Evolutionary conservation across 192 early-diverging fungal species (phyloP), one percentile per base, ranked within the genome.

Genomic region (Pilobolus umbonatus): DNA sequence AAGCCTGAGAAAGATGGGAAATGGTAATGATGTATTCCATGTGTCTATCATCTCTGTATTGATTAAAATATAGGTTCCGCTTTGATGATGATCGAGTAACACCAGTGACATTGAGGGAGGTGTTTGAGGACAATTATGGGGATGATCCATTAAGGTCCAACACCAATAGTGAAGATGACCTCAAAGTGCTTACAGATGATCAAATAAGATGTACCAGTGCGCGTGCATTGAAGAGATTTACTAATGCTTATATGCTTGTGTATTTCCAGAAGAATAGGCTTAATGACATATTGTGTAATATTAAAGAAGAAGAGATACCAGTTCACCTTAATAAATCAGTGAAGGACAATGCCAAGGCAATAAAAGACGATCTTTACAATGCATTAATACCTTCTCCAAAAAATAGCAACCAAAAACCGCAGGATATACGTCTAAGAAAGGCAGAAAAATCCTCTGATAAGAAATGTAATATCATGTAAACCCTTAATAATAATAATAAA

Each of bases 161-260:
- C 32, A 67, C 19, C 14, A 26, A 31, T 24, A 44, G 22, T 47
- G 30, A 31, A n/a, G 39, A 25, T 22, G 39, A 11, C 1, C 17
- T 29, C 21, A 51, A 28, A n/a, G 19, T 0, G 2, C 4, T 51
- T 19, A 40, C 26, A 4, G 56, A 46, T 31, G 43, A 26, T 2
- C 25, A 58, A 7, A 26, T 46, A 14, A 21, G 56, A 19, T 26
- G 25, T 15, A 44, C n/a, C 17, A 58, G 45, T 47, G 57, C 32
- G 4, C 17, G 31, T 3, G 26, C 67, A 32, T 26, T 74, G 52
- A 96, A 91, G 67, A 86, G 91, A 24, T 95, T 90, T 63, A 93
- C 91, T 5, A 99, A 98, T 61, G 97, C 97, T 10, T 99, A 99
- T 80, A 97, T 99, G 95, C 77, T 99, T 68, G 94, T 96, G 25